Percentiles rank a stretch among this genome's conserved stretches.
Conservation (phyloP, 2,329 filamentous ascomycete species). For the Penicillium janthinellum region DNA sequence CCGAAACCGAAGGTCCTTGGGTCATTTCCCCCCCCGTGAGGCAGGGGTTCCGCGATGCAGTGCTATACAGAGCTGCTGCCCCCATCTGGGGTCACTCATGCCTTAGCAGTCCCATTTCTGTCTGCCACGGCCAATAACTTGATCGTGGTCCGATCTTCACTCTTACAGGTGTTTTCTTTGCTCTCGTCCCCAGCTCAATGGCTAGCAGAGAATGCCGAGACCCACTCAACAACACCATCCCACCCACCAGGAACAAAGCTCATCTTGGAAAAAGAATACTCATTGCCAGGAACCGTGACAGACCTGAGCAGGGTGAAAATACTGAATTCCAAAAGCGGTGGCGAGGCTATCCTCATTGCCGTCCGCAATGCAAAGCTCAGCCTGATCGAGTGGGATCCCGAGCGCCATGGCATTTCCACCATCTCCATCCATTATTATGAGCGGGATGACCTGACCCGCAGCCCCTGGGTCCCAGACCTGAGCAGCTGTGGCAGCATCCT, state of each 20-base stretch:
- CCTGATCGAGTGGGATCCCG: slow-evolving; percentile 89
- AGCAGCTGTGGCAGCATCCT: slow-evolving; percentile 78
- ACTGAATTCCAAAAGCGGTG: slow-evolving; percentile 72
- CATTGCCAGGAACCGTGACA: slow-evolving; percentile 79
- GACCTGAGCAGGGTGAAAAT: slow-evolving; percentile 78
- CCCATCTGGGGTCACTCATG: slow-evolving; percentile 91
- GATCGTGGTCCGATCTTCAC: slow-evolving; percentile 85
- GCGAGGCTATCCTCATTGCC: slow-evolving; percentile 79
- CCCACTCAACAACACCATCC: slow-evolving; percentile 61
- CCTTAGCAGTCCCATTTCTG: slow-evolving; percentile 75
- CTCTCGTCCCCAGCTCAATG: slow-evolving; percentile 58
- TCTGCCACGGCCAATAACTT: slow-evolving; percentile 78
- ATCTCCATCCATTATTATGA: slow-evolving; percentile 98
- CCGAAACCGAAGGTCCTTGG: slow-evolving; percentile 13
- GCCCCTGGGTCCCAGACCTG: slow-evolving; percentile 77
- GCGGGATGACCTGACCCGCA: slow-evolving; percentile 81
- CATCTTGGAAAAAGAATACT: slow-evolving; percentile 80
- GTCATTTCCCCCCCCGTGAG: slow-evolving; percentile 7
- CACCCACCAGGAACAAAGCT: slow-evolving; percentile 73
- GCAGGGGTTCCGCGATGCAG: slow-evolving; percentile 66
- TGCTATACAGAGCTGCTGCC: slow-evolving; percentile 95
- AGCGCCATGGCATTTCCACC: slow-evolving; percentile 75
- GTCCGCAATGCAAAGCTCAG: slow-evolving; percentile 92
- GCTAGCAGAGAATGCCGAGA: slow-evolving; percentile 38
- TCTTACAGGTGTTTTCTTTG: slow-evolving; percentile 86